phyloP scores from a whole-genome alignment of 306 rosid species.

The Pueraria montana region DNA sequence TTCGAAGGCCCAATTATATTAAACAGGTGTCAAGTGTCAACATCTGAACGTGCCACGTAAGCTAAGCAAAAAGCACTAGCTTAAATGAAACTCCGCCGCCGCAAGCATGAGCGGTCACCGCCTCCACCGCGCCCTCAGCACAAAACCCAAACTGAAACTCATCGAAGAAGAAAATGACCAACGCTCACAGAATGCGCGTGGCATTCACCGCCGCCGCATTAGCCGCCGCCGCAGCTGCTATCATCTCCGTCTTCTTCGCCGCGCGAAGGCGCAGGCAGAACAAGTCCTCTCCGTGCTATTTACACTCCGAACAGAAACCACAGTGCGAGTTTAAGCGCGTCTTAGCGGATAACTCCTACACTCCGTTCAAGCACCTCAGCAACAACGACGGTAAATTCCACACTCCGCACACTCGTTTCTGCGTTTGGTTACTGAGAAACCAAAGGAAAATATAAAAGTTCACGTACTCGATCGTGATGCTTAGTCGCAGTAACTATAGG shows the following conservation, averaged over 20 bases:
- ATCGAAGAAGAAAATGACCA: slow-evolving; percentile 47
- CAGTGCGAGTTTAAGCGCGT: slow-evolving; percentile 79
- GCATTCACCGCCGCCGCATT: slow-evolving; percentile 61
- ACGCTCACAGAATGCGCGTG: slow-evolving; percentile 54
- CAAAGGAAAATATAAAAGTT: slow-evolving; percentile 4
- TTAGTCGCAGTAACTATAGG: neutral
- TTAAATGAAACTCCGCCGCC: slow-evolving; percentile 32
- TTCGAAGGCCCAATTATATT: neutral
- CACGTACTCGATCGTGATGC: slow-evolving; percentile 13
- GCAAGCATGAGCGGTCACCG: slow-evolving; percentile 45
- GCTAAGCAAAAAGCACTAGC: neutral
- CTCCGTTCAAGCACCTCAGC: slow-evolving; percentile 76
- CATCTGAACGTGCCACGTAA: neutral
- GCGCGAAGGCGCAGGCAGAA: slow-evolving; percentile 50
- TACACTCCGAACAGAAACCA: slow-evolving; percentile 74
- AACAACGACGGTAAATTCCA: slow-evolving; percentile 38
- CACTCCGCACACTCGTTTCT: neutral
- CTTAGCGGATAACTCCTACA: slow-evolving; percentile 77
- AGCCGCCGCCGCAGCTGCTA: slow-evolving; percentile 48
- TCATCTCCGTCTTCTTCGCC: slow-evolving; percentile 64
- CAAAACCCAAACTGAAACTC: slow-evolving; percentile 29
- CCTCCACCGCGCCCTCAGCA: slow-evolving; percentile 29
- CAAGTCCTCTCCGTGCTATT: slow-evolving; percentile 60
- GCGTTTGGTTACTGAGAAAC: neutral
- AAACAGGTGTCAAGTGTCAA: neutral